phyloP scores from a whole-genome alignment of 306 rosid species.

The Quillaja saponaria region DNA sequence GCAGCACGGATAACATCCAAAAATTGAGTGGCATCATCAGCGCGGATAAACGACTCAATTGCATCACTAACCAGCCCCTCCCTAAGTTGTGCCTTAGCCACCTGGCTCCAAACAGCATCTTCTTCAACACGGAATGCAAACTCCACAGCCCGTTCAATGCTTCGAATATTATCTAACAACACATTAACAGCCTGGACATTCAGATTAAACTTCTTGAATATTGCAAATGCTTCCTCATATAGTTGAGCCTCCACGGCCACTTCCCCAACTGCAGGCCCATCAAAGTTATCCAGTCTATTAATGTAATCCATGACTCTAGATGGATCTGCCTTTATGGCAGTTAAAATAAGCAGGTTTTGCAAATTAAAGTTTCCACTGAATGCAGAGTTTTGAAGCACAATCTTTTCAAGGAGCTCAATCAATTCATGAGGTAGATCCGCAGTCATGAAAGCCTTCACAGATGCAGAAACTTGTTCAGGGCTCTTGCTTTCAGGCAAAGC shows the following conservation, averaged over 20 bases:
- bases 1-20: constrained; percentile 93
- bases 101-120: constrained; percentile 99
- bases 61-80: constrained; percentile 99
- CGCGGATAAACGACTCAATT: constrained; percentile 93
- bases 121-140: constrained; percentile 99
- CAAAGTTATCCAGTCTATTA: constrained; percentile 92
- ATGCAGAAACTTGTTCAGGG: constrained; percentile 98
- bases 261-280: constrained; percentile 98
- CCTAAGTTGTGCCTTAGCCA: constrained; percentile 95
- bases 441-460: constrained; percentile 99
- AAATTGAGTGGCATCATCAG: constrained; percentile 92
- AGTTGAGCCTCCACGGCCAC: constrained; percentile 94
- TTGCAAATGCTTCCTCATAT: constrained; percentile 90
- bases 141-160: constrained; percentile 96
- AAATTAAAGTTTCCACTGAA: constrained; percentile 98
- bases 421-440: constrained; percentile 98
- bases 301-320: constrained; percentile 99
- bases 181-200: constrained; percentile 99
- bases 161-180: constrained; percentile 76
- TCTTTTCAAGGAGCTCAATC: constrained; percentile 99
- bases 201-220: constrained; percentile 96
- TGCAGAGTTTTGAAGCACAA: constrained; percentile 98
- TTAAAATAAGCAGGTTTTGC: constrained; percentile 91
- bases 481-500: constrained; percentile 99
- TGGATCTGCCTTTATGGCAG: constrained; percentile 96